A percentile compares a stretch with the other conserved stretches of the same genome.
These are phyloP conservation scores for Fusarium setosum DNA, from an alignment of 2,329 filamentous ascomycete genomes.

Conservation along the genomic window DNA sequence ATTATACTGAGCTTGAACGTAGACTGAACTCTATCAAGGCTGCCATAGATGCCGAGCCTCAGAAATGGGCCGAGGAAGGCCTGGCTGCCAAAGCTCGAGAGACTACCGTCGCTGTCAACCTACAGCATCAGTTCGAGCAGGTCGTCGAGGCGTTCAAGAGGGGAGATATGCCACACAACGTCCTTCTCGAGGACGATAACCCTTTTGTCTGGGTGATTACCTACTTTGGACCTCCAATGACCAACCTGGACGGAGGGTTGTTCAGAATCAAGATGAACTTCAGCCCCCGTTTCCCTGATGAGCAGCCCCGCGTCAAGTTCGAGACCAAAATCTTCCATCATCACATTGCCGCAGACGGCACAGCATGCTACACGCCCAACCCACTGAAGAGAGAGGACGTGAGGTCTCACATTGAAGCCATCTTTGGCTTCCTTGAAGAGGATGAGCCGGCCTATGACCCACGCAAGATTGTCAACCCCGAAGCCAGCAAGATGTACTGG, in stretches of 20 bases:
- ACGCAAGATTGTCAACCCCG: slow-evolving; percentile 85
- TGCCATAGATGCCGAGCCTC: slow-evolving; percentile 77
- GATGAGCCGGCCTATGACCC: slow-evolving; percentile 91
- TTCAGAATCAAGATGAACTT: slow-evolving; percentile 85
- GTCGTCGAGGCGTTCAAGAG: slow-evolving; percentile 80
- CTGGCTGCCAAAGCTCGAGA: slow-evolving; percentile 71
- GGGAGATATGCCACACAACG: slow-evolving; percentile 76
- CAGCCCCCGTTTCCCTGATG: slow-evolving; percentile 86
- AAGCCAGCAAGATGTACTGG: slow-evolving; percentile 90
- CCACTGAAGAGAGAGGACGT: slow-evolving; percentile 76
- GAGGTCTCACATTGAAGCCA: slow-evolving; percentile 83
- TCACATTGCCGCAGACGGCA: slow-evolving; percentile 82
- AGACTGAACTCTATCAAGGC: slow-evolving; percentile 77
- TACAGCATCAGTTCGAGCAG: slow-evolving; percentile 88
- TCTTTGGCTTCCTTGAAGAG: slow-evolving; percentile 87
- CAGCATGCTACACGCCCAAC: slow-evolving; percentile 82
- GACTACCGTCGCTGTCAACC: slow-evolving; percentile 80
- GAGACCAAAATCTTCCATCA: slow-evolving; percentile 89
- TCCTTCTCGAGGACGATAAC: slow-evolving; percentile 82
- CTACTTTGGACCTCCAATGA: slow-evolving; percentile 93
- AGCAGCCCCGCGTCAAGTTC: slow-evolving; percentile 86
- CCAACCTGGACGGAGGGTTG: slow-evolving; percentile 90
- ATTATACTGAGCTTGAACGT: slow-evolving; percentile 79
- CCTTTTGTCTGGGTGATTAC: slow-evolving; percentile 91
- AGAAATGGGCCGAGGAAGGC: slow-evolving; percentile 78